A percentile compares a stretch with the other conserved stretches of the same genome.
These are phyloP conservation scores for Colletotrichum navitas DNA, from an alignment of 2,329 filamentous ascomycete genomes.

Conservation along the genomic window DNA sequence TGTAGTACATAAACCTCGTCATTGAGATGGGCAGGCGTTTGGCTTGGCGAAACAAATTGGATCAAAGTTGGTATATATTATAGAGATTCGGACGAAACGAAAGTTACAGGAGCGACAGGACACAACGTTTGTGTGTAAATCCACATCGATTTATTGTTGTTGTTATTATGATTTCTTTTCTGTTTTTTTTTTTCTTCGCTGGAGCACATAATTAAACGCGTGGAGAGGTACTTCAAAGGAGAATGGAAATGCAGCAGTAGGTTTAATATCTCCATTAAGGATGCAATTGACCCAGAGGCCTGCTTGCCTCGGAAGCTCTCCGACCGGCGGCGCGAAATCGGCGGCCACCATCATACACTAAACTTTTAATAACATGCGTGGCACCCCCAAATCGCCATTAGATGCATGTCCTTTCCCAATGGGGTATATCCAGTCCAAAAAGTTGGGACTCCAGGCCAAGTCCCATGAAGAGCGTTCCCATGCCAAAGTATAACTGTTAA, in stretches of 20 bases:
- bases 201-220: neutral
- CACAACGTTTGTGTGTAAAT: constrained; percentile 1
- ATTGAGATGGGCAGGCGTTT: constrained; percentile 38
- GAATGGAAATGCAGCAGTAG: neutral
- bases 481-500: constrained; percentile 17
- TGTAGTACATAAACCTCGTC: neutral
- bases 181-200: rapidly evolving
- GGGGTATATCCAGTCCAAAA: constrained; percentile 42
- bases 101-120: constrained; percentile 2
- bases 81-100: constrained; percentile 31
- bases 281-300: neutral
- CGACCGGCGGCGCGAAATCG: neutral
- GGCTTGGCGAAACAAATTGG: constrained; percentile 23
- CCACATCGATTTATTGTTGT: no score
- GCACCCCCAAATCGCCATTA: constrained; percentile 25
- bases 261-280: constrained; percentile 9
- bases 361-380: constrained; percentile 25
- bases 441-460: constrained; percentile 1
- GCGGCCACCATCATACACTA: neutral
- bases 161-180: no score
- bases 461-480: constrained; percentile 15
- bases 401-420: constrained; percentile 30
- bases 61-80: constrained; percentile 14
- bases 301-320: neutral
- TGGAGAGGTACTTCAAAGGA: neutral